Base-by-base conservation (phyloP, 805 yeast species). In the Teunomyces aglyptinius region DNA sequence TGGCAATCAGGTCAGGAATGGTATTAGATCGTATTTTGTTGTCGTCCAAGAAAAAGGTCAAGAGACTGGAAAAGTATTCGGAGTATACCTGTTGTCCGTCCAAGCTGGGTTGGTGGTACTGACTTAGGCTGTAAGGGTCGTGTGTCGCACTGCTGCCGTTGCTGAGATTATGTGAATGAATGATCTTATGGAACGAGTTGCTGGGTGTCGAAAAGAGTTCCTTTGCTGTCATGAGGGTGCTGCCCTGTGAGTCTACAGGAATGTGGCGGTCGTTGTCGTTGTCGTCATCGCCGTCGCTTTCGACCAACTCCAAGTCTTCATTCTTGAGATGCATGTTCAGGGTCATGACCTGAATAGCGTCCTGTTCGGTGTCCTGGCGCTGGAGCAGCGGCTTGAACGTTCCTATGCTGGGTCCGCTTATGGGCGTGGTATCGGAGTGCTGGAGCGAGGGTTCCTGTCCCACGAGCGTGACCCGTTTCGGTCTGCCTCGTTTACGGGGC, bases 1-100 rank as follows among this genome's bases (percentile, higher is more conserved):
- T 66, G 26, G 72, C 61, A 22, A 83, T 59, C 44, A 77, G 69
- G 19, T 70, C 52, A 0, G 75, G 75, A 5, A 69, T 59, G 26
- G 52, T 26, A 33, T 48, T 46, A 16, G 49, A 36, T 36, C 47
- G 51, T 35, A 48, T 51, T 19, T 51, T 58, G 29, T 43, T 33
- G 41, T 79, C 83, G 45, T 74, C 80, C 40, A 79, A 70, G 53
- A 82, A 80, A 58, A 71, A 82, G n/a, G 70, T 69, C 41, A 82
- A 65, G 31, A 82, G 59, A 18, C 68, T 61, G 18, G 71, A 69
- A 49, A 70, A 75, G 46, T 73, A 75, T 5, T 72, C 77, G 16
- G 67, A 52, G 46, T 65, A 71, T 6, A 59, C 47, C 7, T 51
- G 50, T 19, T 61, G 63, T 18, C 57, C 60, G 28, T 56, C 56